phyloP scores from a whole-genome alignment of 78 protist genomes.

The Chrysochromulina tobinii region DNA sequence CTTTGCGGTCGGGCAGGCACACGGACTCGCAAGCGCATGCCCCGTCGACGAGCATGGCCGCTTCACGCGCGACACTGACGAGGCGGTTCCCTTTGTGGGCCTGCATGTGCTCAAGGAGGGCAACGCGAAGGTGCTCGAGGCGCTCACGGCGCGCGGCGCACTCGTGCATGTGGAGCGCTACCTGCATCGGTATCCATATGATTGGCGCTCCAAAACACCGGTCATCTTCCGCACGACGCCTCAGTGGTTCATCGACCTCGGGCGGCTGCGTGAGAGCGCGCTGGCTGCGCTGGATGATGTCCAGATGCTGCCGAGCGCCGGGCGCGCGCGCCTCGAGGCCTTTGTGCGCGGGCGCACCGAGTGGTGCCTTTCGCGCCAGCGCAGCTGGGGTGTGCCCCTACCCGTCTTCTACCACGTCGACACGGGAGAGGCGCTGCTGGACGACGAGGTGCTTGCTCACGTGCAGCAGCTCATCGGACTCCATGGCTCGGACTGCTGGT shows the following conservation, averaged over 20 bases:
- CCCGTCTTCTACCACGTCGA: slow-evolving; percentile 78
- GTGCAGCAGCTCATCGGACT: slow-evolving; percentile 36
- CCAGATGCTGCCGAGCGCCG: slow-evolving; percentile 22
- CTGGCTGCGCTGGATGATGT: slow-evolving; percentile 19
- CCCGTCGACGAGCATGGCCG: slow-evolving; percentile 42
- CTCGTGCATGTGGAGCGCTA: no score
- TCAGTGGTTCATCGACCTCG: slow-evolving; percentile 38
- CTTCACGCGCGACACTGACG: slow-evolving; percentile 20
- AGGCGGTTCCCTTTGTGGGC: slow-evolving; percentile 54
- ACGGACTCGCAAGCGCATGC: not conserved
- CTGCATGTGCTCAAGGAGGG: slow-evolving; percentile 65
- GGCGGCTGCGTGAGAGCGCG: not conserved
- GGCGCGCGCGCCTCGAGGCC: slow-evolving; percentile 25
- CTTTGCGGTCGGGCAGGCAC: slow-evolving; percentile 4
- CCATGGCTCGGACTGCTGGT: slow-evolving; percentile 84
- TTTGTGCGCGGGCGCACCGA: slow-evolving; percentile 68
- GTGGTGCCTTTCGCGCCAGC: slow-evolving; percentile 93
- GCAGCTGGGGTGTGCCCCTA: slow-evolving; percentile 95
- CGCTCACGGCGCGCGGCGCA: not conserved
- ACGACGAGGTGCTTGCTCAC: slow-evolving; percentile 54
- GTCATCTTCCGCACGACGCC: slow-evolving; percentile 67
- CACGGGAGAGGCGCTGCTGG: slow-evolving; percentile 22
- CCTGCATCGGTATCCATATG: slow-evolving; percentile 52
- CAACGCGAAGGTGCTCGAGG: slow-evolving; percentile 51
- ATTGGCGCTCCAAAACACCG: slow-evolving; percentile 93